Evolutionary conservation across 1,284 basidiomycete species (phyloP), one percentile per base, ranked within the genome.

Genomic region (Cryptococcus floricola): DNA sequence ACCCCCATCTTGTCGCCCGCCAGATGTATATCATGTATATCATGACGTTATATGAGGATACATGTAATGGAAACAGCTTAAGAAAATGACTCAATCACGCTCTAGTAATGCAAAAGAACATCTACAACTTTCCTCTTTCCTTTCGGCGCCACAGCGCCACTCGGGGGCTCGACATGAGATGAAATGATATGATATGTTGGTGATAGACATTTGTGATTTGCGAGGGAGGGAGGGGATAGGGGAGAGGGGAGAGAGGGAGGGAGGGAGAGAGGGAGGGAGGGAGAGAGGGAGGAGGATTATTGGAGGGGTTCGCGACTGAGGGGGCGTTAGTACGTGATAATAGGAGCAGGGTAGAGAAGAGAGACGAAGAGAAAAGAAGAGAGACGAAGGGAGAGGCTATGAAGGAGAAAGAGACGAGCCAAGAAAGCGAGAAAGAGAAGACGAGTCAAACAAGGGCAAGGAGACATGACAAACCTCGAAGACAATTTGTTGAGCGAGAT

Each of bases 401-500:
- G n/a, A n/a, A n/a, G n/a, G n/a, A n/a, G n/a, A n/a, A n/a, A n/a
- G n/a, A n/a, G n/a, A n/a, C n/a, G n/a, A n/a, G n/a, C n/a, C n/a
- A n/a, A n/a, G n/a, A n/a, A n/a, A n/a, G n/a, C 4, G n/a, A 9
- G 25, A 56, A 61, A 52, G 49, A 23, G 23, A 23, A 23, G 3
- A 34, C 4, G 31, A 34, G 31, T 10, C 31, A 10, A 34, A 10
- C 10, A 23, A 39, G 7, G 4, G 8, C 6, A 8, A 46, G 13
- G 19, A 23, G 4, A 8, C 1, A 49, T 8, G 14, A 39, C 48
- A 5, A 19, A 69, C 67, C 69, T 72, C 2, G 69, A 70, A 19
- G 72, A 74, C 42, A 75, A 60, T 61, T 74, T 74, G 63, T 75
- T 75, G 48, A 75, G 66, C 16, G 69, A 71, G 42, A 75, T 75